These are phyloP conservation scores for Elsinoe fawcettii DNA, from an alignment of 2,329 filamentous ascomycete genomes.

Conservation along the genomic window DNA sequence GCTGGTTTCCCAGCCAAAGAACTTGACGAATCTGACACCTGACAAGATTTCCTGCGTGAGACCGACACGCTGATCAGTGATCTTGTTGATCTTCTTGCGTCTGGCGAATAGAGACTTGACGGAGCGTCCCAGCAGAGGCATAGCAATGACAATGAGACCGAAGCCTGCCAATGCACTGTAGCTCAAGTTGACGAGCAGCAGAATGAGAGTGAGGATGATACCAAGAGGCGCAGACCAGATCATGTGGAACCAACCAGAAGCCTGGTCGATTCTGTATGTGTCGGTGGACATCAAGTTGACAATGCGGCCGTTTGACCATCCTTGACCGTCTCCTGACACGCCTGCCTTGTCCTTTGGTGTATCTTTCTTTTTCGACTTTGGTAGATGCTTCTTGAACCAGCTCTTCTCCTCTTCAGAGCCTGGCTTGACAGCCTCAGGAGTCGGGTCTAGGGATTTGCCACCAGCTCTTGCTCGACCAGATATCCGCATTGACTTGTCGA, in stretches of 20 bases:
- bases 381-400: slow-evolving; percentile 42
- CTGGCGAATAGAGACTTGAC: slow-evolving; percentile 70
- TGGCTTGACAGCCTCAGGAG: slow-evolving; percentile 38
- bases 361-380: slow-evolving; percentile 30
- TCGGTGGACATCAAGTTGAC: slow-evolving; percentile 93
- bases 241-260: slow-evolving; percentile 82
- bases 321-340: slow-evolving; percentile 61
- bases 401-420: slow-evolving; percentile 45
- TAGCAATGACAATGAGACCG: slow-evolving; percentile 66
- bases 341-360: slow-evolving; percentile 39
- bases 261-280: slow-evolving; percentile 85
- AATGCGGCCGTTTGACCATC: slow-evolving; percentile 89
- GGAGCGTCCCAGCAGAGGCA: slow-evolving; percentile 69
- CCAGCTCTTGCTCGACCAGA: slow-evolving; percentile 84
- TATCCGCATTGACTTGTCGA: slow-evolving; percentile 84
- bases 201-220: slow-evolving; percentile 66
- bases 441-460: slow-evolving; percentile 45
- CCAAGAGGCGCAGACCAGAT: slow-evolving; percentile 79
- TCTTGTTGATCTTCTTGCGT: slow-evolving; percentile 76
- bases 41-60: slow-evolving; percentile 88
- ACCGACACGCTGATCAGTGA: slow-evolving; percentile 86
- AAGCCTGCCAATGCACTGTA: slow-evolving; percentile 89
- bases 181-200: slow-evolving; percentile 78
- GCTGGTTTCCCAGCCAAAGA: slow-evolving; percentile 87
- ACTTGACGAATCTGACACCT: slow-evolving; percentile 91